Percentiles rank a stretch among this genome's conserved stretches.
phyloP scores from a whole-genome alignment of 768 basidiomycete genomes.

The Lentinula boryana region DNA sequence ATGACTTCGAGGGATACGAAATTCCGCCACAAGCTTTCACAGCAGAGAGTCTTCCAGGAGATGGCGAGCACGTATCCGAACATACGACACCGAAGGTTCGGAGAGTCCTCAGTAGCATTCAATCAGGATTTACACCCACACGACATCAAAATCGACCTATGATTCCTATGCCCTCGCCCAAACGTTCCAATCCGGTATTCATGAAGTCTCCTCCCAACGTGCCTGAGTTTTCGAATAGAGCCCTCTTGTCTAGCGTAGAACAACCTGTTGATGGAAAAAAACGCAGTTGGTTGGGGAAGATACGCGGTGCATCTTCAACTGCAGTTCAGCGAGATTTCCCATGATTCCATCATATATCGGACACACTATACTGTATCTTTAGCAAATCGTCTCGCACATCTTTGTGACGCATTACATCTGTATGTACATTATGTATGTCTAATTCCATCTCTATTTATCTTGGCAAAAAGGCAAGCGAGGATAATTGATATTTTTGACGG shows the following conservation, averaged over 20 bases:
- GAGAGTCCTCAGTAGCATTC: slow-evolving; percentile 48
- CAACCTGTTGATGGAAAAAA: slow-evolving; percentile 37
- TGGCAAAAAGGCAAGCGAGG: neutral
- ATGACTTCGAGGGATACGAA: slow-evolving; percentile 62
- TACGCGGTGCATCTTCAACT: slow-evolving; percentile 42
- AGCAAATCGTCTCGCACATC: neutral
- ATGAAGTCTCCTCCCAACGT: slow-evolving; percentile 30
- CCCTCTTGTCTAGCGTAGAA: slow-evolving; percentile 22
- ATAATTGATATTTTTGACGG: no score
- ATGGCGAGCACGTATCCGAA: slow-evolving; percentile 25
- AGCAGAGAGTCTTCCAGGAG: slow-evolving; percentile 42
- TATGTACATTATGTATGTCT: neutral
- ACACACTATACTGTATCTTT: slow-evolving; percentile 5
- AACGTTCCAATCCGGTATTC: slow-evolving; percentile 26
- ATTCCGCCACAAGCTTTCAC: slow-evolving; percentile 65
- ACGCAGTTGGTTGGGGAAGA: slow-evolving; percentile 69
- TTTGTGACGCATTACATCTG: neutral
- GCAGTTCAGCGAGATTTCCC: slow-evolving; percentile 15
- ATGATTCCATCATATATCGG: slow-evolving; percentile 13
- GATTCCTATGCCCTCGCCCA: slow-evolving; percentile 42
- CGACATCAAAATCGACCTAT: slow-evolving; percentile 44
- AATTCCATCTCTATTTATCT: neutral
- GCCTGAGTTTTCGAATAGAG: slow-evolving; percentile 66
- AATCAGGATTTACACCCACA: slow-evolving; percentile 70
- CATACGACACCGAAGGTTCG: slow-evolving; percentile 57